Evolutionary conservation across 1,284 basidiomycete genomes (phyloP), one percentile per base, ranked within the genome.

Genomic region (Cutaneotrichosporon curvatum): DNA sequence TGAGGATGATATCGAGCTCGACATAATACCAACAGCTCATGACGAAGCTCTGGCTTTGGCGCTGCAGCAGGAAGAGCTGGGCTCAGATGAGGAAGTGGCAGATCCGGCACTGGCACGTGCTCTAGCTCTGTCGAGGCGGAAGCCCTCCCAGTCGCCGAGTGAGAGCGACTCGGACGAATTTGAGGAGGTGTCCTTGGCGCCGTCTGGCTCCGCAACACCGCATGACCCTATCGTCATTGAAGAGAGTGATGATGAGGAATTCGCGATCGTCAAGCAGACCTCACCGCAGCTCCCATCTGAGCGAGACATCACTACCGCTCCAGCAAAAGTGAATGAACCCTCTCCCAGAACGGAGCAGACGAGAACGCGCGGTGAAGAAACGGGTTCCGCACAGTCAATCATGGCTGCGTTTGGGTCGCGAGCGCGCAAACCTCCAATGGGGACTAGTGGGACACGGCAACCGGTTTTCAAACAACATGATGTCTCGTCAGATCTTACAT

Each of bases 1-100:
- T 20, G 78, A 76, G 2, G 75, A 77, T 2, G 79, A 80, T 20
- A 71, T 5, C 43, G 25, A 28, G 7, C 8, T 50, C 37, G 47
- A 40, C 4, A 45, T 67, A 5, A 38, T 56, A 3, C 63, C 62
- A 2, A 65, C 63, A 4, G 63, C 64, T 4, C 62, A 68, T 45
- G 67, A 70, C 43, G 66, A 70, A 42, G 69, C 63, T 9, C 51
- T 70, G 0, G 67, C 67, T n/a, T 44, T 68, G 18, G 67, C 67
- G 2, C 38, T 70, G n/a, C 67, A 70, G 48, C 64, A 66, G 31
- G 67, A 68, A 45, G 68, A 70, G 44, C 56, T 69, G 4, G 68
- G 66, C 0, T 63, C 60, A 1, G 67, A 68, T 40, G 68, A 70
- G 47, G 61, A 63, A 12, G 61, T 60, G 34, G 55, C 63, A 0